Conservation (phyloP, 2,329 filamentous ascomycete species). For the Blastomyces emzantsi region DNA sequence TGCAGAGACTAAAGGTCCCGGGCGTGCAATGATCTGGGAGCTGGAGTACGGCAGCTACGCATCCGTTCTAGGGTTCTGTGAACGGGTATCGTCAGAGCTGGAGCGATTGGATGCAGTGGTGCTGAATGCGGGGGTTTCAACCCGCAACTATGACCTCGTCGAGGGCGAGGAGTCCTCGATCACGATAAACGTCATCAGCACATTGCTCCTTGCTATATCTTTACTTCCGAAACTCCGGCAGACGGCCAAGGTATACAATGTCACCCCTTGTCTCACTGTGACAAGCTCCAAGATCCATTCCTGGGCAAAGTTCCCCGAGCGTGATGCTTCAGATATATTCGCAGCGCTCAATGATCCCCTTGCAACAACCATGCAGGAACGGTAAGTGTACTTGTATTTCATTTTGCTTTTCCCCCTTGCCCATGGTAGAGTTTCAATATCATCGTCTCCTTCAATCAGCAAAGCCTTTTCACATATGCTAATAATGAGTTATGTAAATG, state of each 20-base stretch:
- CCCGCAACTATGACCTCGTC: conserved; percentile 21
- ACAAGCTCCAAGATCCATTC: conserved; percentile 16
- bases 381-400: conserved; percentile 9
- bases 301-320: conserved; percentile 15
- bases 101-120: conserved; percentile 29
- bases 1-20: conserved; percentile 13
- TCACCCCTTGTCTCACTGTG: conserved; percentile 13
- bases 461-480: neutral
- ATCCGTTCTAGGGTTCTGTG: conserved; percentile 27
- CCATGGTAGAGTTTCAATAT: neutral
- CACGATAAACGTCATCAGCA: conserved; percentile 45
- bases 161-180: conserved; percentile 41
- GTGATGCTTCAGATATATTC: conserved; percentile 13
- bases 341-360: conserved; percentile 11
- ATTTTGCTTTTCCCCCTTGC: too few species aligned
- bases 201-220: conserved; percentile 37
- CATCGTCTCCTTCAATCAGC: neutral
- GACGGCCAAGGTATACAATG: conserved; percentile 3
- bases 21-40: conserved; percentile 19
- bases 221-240: conserved; percentile 7
- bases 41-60: conserved; percentile 28
- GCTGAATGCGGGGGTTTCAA: conserved; percentile 34
- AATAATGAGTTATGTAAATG: neutral
- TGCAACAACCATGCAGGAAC: conserved; percentile 10
- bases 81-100: conserved; percentile 20